Base-by-base conservation (phyloP, 306 rosid genomes). In the Casuarina equisetifolia region DNA sequence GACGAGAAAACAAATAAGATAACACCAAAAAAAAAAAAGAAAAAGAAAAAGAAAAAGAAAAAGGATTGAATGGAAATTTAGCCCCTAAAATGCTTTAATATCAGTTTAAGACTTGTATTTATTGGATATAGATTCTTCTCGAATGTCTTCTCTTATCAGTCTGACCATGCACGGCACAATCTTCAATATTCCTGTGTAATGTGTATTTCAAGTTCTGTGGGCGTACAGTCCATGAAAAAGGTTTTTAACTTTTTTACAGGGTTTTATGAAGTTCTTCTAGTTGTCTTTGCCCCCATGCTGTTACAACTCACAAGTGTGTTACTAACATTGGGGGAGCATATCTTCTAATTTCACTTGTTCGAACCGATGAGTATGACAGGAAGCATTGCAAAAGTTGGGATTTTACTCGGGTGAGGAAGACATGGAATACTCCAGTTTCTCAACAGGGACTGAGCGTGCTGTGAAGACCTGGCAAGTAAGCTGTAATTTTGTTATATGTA, bases 391-490 rank as follows among this genome's bases (percentile, higher is more conserved):
- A 61, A 89, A 84, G 62, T 79, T 90, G 64, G 99, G 99, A 72
- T 95, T 92, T 86, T 95, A 92, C 86, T 91, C 92, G 0, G 97
- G 99, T 51, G 97, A 92, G 81, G 97, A 95, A 79, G 97, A 95
- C 81, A 87, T 89, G 91, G 97, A 92, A 49, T 92, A 61, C 76
- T 89, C 96, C 4, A 88, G 90, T 86, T 95, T 95, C 89, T 84
- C 96, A 50, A 85, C 81, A 73, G 97, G 96, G 73, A 92, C 99
- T 4, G 97, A 95, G 69, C 93, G 92, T 62, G 99, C 97, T 11
- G 97, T 95, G 64, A 95, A 88, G 89, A 95, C 99, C 67, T 95
- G 99, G 97, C 99, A 95, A 80, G 99, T 92, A 86, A 83, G 97
- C 88, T 66, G 53, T 80, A 40, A 73, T 61, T 44, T 16, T 69